These are phyloP conservation scores for Scheffersomyces spartinae DNA, from an alignment of 805 yeast species.

Conservation along the genomic window DNA sequence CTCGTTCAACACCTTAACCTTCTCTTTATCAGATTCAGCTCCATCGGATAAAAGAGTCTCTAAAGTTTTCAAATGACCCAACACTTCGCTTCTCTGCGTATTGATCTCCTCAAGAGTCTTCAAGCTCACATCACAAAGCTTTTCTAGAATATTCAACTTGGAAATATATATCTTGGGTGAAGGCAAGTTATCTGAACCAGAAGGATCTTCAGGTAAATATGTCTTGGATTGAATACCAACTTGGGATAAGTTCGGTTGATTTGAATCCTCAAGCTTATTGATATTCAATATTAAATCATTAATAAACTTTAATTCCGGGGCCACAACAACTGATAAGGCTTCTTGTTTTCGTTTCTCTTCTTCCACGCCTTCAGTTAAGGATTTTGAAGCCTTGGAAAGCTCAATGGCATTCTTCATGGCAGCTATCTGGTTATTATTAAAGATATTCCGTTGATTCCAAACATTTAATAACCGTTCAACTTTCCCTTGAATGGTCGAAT, in stretches of 20 bases:
- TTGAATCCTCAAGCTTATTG: slow-evolving; percentile 9
- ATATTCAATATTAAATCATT: slow-evolving; percentile 11
- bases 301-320: slow-evolving; percentile 4
- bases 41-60: slow-evolving; percentile 13
- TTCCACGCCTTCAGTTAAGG: slow-evolving; percentile 10
- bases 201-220: slow-evolving; percentile 24
- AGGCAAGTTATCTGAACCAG: slow-evolving; percentile 25
- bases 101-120: slow-evolving; percentile 3
- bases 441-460: slow-evolving; percentile 46
- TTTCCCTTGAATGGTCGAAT: slow-evolving; percentile 22
- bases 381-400: slow-evolving; percentile 11
- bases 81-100: slow-evolving; percentile 5
- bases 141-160: slow-evolving; percentile 18
- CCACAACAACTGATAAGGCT: slow-evolving; percentile 8
- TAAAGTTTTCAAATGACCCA: slow-evolving; percentile 9
- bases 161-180: slow-evolving; percentile 25
- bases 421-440: slow-evolving; percentile 8
- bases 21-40: slow-evolving; percentile 7
- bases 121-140: slow-evolving; percentile 5
- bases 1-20: slow-evolving; percentile 5
- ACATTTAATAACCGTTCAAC: slow-evolving; percentile 41
- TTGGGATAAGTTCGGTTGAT: slow-evolving; percentile 26
- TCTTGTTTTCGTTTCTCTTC: slow-evolving; percentile 10
- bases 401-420: slow-evolving; percentile 1
- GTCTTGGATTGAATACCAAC: slow-evolving; percentile 25